These are phyloP conservation scores for Apiospora phragmitis DNA, from an alignment of 2,329 filamentous ascomycete species.

Conservation along the genomic window DNA sequence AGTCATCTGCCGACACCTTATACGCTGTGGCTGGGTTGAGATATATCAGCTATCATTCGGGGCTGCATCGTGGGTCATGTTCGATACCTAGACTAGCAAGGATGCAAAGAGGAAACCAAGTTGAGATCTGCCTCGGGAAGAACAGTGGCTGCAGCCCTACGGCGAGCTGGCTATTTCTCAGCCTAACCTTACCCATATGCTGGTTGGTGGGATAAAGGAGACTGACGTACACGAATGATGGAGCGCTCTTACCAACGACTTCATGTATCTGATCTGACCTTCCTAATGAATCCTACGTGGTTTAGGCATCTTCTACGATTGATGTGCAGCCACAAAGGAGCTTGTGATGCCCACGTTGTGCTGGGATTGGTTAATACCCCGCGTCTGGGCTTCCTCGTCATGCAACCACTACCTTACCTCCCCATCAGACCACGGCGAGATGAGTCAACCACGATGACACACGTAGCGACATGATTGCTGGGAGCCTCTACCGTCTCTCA, in stretches of 20 bases:
- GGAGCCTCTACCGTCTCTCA: background rate
- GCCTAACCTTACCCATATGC: background rate
- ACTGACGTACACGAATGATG: background rate
- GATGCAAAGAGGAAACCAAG: background rate
- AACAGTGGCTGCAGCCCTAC: background rate
- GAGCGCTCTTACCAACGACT: background rate
- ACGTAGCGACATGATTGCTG: background rate
- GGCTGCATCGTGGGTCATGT: background rate
- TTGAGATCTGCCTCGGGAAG: background rate
- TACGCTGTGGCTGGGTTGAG: background rate
- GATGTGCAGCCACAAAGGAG: background rate
- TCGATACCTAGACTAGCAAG: background rate
- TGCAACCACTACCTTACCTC: background rate
- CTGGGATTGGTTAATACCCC: constrained; percentile 2
- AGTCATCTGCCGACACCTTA: background rate
- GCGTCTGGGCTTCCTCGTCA: background rate
- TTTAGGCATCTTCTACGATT: background rate
- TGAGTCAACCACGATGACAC: background rate
- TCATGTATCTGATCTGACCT: background rate
- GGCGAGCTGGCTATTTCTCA: background rate
- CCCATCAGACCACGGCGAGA: background rate
- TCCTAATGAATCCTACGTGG: background rate
- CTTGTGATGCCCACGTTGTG: background rate
- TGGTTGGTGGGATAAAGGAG: background rate
- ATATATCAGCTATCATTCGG: background rate